Base-by-base conservation (phyloP, 2,329 filamentous ascomycete genomes). In the Sordariomycetes sp. region DNA sequence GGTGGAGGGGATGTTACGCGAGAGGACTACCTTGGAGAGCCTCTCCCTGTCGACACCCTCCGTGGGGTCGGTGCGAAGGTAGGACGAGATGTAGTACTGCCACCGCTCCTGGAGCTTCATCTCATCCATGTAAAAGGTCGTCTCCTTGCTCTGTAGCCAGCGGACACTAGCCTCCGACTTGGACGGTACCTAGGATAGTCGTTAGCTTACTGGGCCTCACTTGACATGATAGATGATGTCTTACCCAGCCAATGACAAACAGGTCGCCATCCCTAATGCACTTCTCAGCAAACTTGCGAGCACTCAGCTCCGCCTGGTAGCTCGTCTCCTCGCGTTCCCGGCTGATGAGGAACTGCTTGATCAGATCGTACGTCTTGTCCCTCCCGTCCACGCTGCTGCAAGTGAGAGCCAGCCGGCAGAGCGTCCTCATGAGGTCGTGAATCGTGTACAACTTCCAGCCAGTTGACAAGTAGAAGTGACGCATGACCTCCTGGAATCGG, bases 41-140 rank as follows among this genome's bases (percentile, higher is more conserved):
- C 80, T 81, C 6, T 78, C 77, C 54, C 84, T 76, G 7, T 79
- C 74, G 2, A 94, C 79, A 15, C 88, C 88, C 70, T 94, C 89
- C 0, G 94, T 99, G 1, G 89, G 88, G 65, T 96, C 90, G 25
- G 91, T 81, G 61, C 90, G 89, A 62, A 90, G 88, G 70, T 88
- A 97, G 0, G 91, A 90, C 20, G 92, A 91, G 58, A 96, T 89
- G 68, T 99, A 99, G 73, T 95, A 95, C 64, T 92, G 89, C 94
- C 94, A 99, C 45, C 84, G 79, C 61, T 90, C 85, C 58, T 86
- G 85, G 55, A 85, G 81, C 66, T 94, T 87, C 75, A 96, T 86
- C 63, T 96, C 90, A 62, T 95, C 89, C 65, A 86, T 86, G 64
- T 94, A 90, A 68, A 96, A 90, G 0, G 95, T 87, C 48, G 82